Conservation (phyloP, 441 rosid species). For the Corymbia calophylla region DNA sequence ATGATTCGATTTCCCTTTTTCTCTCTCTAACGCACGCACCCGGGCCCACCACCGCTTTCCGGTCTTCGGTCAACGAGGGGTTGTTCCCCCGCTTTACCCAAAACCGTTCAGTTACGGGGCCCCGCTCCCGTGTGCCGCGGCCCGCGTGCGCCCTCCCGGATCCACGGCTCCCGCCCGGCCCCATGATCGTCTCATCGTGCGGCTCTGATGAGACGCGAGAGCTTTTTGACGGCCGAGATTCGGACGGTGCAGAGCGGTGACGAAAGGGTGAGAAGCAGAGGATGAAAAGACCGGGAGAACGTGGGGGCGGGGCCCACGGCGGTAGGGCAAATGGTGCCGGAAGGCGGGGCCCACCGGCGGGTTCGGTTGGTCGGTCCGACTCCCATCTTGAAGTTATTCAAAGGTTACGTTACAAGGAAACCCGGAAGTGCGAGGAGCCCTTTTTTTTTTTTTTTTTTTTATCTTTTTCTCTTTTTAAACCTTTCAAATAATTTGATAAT, state of each 20-base stretch:
- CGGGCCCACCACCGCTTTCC: background rate
- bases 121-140: background rate
- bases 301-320: conserved; percentile 1
- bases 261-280: background rate
- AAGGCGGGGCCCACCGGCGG: conserved; percentile 7
- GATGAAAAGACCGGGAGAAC: conserved; percentile 1
- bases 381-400: background rate
- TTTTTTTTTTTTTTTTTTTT: background rate
- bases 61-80: conserved; percentile 45
- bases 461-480: background rate
- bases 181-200: background rate
- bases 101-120: background rate
- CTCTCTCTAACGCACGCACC: background rate
- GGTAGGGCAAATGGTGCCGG: background rate
- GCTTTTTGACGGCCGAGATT: background rate
- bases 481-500: background rate
- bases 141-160: background rate
- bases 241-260: no score
- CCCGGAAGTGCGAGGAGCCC: background rate
- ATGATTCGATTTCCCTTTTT: background rate
- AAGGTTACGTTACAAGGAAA: background rate
- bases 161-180: background rate
- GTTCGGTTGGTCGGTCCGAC: conserved; percentile 31
- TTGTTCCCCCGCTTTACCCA: background rate
- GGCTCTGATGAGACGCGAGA: background rate